Conservation (phyloP, 179 eudicot species). For the Camellia oleifera region DNA sequence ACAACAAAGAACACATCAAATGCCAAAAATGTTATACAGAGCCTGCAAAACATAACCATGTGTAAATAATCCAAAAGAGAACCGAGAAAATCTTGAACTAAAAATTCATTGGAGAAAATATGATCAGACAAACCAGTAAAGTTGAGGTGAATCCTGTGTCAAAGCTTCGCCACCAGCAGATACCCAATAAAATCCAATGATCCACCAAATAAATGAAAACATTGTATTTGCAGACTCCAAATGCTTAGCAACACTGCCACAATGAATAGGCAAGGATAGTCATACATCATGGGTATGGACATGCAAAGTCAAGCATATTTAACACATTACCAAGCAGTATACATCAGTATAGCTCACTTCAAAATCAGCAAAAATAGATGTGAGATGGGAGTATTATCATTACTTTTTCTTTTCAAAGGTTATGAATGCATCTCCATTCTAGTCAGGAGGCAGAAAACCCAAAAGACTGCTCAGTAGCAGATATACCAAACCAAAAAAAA, state of each 20-base stretch:
- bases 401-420: not conserved
- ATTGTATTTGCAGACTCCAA: slow-evolving; percentile 81
- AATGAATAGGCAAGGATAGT: slow-evolving; percentile 9
- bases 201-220: slow-evolving; percentile 95
- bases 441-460: not conserved
- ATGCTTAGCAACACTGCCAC: slow-evolving; percentile 75
- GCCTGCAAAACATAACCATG: slow-evolving; percentile 51
- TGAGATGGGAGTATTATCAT: not conserved
- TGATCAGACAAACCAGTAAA: slow-evolving; percentile 58
- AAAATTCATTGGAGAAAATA: not conserved
- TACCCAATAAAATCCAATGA: slow-evolving; percentile 90
- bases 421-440: not conserved
- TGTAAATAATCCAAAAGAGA: slow-evolving; percentile 15
- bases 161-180: slow-evolving; percentile 65
- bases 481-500: not conserved
- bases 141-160: slow-evolving; percentile 63
- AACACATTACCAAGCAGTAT: not conserved
- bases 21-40: slow-evolving; percentile 78
- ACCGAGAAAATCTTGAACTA: slow-evolving; percentile 3
- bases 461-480: not conserved
- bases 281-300: not conserved
- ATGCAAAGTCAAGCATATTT: not conserved
- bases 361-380: not conserved
- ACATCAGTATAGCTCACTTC: not conserved
- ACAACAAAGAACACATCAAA: slow-evolving; percentile 92